These are phyloP conservation scores for Hibiscus tridactylites DNA, from an alignment of 345 rosid genomes.

Conservation along the genomic window DNA sequence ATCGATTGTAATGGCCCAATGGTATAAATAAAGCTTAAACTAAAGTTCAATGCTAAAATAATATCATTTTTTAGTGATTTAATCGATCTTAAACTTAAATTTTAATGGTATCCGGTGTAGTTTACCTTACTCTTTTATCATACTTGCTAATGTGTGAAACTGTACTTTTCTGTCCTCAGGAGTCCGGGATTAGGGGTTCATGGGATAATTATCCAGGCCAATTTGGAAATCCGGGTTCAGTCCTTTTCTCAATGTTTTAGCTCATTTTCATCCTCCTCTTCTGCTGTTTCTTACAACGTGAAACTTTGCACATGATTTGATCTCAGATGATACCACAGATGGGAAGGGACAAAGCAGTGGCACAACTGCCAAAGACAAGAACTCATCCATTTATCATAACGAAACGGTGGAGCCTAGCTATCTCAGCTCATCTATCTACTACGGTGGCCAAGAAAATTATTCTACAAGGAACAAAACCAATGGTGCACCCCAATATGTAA, in stretches of 20 bases:
- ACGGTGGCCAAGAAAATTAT: conserved; percentile 92
- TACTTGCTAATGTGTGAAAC: no score
- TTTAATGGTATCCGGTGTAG: no score
- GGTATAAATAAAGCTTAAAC: no score
- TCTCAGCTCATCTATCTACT: conserved; percentile 79
- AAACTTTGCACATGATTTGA: not conserved
- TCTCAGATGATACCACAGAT: not conserved
- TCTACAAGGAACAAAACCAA: conserved; percentile 37
- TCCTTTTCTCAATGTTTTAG: no score
- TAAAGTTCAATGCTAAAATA: no score
- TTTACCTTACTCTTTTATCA: no score
- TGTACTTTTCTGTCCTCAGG: not conserved
- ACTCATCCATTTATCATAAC: conserved; percentile 29
- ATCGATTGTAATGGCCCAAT: no score
- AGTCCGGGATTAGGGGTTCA: not conserved
- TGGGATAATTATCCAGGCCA: conserved; percentile 10
- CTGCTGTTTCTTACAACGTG: not conserved
- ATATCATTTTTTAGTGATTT: no score
- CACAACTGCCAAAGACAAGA: conserved; percentile 23
- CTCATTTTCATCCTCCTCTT: not conserved
- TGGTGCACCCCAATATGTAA: conserved; percentile 33
- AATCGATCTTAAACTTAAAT: no score
- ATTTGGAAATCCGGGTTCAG: conserved; percentile 41
- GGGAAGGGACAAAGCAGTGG: conserved; percentile 23
- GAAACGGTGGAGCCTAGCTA: conserved; percentile 65